phyloP scores from a whole-genome alignment of 73 alveolate species.

The Durusdinium trenchii region DNA sequence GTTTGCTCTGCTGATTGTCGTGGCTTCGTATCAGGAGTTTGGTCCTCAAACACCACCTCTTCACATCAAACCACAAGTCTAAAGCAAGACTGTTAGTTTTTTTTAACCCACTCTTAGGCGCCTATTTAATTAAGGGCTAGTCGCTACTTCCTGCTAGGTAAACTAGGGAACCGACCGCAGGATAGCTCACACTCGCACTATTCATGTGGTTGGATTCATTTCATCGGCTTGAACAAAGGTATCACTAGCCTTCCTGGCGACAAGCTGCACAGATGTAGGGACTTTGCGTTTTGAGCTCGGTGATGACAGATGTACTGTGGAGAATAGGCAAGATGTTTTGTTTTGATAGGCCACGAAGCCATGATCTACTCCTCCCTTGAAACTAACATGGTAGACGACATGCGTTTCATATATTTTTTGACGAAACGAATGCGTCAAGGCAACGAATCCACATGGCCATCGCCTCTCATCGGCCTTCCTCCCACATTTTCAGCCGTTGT shows the following conservation, averaged over 20 bases:
- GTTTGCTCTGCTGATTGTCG: conserved; percentile 39
- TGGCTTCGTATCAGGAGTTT: conserved; percentile 41
- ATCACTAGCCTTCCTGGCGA: conserved; percentile 6
- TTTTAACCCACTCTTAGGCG: too few species aligned
- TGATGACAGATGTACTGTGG: not conserved
- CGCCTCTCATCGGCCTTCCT: conserved; percentile 17
- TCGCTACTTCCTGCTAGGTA: too few species aligned
- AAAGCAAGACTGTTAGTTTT: not conserved
- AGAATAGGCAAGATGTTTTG: not conserved
- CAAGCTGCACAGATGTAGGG: conserved; percentile 60
- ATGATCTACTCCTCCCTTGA: not conserved
- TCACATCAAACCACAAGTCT: too few species aligned
- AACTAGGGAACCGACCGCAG: too few species aligned
- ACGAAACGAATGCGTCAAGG: not conserved
- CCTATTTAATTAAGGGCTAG: too few species aligned
- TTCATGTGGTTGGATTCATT: not conserved
- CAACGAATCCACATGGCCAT: conserved; percentile 10
- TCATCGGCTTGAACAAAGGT: not conserved
- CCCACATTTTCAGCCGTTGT: conserved; percentile 39
- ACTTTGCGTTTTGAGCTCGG: not conserved
- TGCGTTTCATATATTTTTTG: not conserved
- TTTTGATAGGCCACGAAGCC: too few species aligned
- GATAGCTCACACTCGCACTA: too few species aligned
- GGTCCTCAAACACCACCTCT: too few species aligned
- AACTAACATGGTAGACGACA: not conserved